Conservation (phyloP, 306 rosid species). For the Ormosia semicastrata region DNA sequence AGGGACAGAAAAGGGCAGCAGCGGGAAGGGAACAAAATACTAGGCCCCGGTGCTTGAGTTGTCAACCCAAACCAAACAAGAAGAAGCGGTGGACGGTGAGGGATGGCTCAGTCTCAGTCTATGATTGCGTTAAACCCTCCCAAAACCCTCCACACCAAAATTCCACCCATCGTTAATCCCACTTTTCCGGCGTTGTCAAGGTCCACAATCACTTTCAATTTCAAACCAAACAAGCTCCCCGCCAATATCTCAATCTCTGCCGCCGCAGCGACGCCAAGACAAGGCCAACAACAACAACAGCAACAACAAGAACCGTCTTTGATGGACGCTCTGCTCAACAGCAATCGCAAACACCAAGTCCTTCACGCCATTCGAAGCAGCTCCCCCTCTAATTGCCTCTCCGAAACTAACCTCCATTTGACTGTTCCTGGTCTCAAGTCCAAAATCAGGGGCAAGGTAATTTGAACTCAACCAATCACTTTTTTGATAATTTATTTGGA, state of each 20-base stretch:
- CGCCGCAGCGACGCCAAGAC: constrained; percentile 38
- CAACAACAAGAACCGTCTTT: constrained; percentile 32
- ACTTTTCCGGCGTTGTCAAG: background rate
- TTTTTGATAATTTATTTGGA: too few species aligned
- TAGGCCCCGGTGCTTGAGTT: too few species aligned
- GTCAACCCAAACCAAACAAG: background rate
- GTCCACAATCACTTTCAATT: background rate
- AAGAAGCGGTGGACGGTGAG: background rate
- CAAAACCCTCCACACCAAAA: constrained; percentile 48
- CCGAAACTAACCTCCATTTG: constrained; percentile 75
- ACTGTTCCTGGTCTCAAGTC: constrained; percentile 80
- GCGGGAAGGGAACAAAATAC: too few species aligned
- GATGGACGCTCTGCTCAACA: constrained; percentile 43
- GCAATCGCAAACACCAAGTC: constrained; percentile 49
- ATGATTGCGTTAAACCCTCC: constrained; percentile 57
- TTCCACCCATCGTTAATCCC: background rate
- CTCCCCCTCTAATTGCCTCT: constrained; percentile 57
- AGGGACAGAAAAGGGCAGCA: too few species aligned
- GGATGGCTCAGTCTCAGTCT: constrained; percentile 36
- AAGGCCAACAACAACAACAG: constrained; percentile 27
- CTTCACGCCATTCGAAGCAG: constrained; percentile 35
- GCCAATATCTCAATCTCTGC: constrained; percentile 30
- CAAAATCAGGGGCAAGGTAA: constrained; percentile 88
- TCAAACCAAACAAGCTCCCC: constrained; percentile 35
- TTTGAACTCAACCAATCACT: too few species aligned